phyloP scores from a whole-genome alignment of 805 yeast genomes.

The Metschnikowia dekortorum region DNA sequence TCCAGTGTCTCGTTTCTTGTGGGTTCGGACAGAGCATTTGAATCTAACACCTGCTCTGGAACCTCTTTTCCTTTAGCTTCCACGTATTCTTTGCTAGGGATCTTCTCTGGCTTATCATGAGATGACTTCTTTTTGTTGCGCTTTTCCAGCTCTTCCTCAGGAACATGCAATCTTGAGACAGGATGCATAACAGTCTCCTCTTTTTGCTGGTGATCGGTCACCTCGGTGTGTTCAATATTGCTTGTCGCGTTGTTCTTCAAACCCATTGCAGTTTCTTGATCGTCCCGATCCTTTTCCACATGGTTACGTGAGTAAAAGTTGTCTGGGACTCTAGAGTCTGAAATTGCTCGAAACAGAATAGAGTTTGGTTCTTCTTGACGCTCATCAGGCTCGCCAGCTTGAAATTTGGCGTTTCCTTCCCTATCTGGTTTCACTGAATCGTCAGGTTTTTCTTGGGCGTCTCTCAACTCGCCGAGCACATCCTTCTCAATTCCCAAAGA shows the following conservation, averaged over 20 bases:
- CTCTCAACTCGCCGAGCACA: slow-evolving; percentile 19
- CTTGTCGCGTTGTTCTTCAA: neutral
- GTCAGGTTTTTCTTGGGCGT: neutral
- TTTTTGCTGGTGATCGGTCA: neutral
- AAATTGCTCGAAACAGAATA: neutral
- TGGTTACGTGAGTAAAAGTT: neutral
- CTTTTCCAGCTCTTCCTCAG: neutral
- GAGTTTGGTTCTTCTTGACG: neutral
- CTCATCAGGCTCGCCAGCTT: neutral
- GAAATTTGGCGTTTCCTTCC: neutral
- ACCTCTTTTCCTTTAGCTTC: neutral
- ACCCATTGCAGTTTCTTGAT: neutral
- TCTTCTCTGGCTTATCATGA: neutral
- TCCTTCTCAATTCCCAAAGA: slow-evolving; percentile 33
- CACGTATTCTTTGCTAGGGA: neutral
- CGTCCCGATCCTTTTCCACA: neutral
- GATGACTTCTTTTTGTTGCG: neutral
- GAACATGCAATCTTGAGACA: neutral
- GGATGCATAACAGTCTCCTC: neutral
- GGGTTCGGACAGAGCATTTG: neutral
- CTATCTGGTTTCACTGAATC: neutral
- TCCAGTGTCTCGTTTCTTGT: slow-evolving; percentile 2
- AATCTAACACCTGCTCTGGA: neutral
- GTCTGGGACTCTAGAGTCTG: slow-evolving; percentile 1
- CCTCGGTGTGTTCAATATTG: neutral